A percentile compares a stretch with the other conserved stretches of the same genome.
phyloP scores from a whole-genome alignment of 2,329 filamentous ascomycete species.

The Neopestalotiopsis sp. region DNA sequence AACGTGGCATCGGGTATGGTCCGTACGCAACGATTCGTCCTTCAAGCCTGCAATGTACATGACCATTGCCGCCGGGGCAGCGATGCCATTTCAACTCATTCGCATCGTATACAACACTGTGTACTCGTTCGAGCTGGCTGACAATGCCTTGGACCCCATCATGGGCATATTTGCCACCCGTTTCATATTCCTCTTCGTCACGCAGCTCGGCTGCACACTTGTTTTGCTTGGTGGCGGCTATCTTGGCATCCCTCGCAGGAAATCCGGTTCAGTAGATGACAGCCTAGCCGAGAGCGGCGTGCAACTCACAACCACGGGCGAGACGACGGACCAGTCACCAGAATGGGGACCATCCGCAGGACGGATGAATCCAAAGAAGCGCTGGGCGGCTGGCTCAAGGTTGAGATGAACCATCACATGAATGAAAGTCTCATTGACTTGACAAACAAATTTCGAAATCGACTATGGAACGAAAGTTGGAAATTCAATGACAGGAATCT shows the following conservation, averaged over 20 bases:
- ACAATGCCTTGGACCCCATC: slow-evolving; percentile 1
- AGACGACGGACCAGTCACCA: not conserved
- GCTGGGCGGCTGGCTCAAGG: not conserved
- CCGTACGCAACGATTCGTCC: not conserved
- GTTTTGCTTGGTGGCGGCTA: not conserved
- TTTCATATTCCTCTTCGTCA: slow-evolving; percentile 7
- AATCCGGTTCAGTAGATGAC: not conserved
- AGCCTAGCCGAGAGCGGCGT: not conserved
- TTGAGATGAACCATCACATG: not conserved
- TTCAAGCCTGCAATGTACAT: slow-evolving; percentile 7
- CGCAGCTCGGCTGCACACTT: not conserved
- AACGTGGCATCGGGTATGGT: slow-evolving; percentile 4
- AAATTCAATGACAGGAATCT: not conserved
- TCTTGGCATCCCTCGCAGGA: not conserved
- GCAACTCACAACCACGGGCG: not conserved
- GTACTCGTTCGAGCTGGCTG: slow-evolving; percentile 1
- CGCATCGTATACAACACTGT: slow-evolving; percentile 2
- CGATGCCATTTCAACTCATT: slow-evolving; percentile 1
- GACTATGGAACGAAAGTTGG: no score
- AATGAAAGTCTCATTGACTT: not conserved
- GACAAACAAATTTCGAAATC: no score
- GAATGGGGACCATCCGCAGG: not conserved
- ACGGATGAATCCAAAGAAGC: not conserved
- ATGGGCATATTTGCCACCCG: slow-evolving; percentile 7
- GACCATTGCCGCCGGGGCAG: not conserved